Percentiles rank a stretch among this genome's conserved stretches.
phyloP scores from a whole-genome alignment of 2,329 filamentous ascomycete species.

The Apiospora phragmitis region DNA sequence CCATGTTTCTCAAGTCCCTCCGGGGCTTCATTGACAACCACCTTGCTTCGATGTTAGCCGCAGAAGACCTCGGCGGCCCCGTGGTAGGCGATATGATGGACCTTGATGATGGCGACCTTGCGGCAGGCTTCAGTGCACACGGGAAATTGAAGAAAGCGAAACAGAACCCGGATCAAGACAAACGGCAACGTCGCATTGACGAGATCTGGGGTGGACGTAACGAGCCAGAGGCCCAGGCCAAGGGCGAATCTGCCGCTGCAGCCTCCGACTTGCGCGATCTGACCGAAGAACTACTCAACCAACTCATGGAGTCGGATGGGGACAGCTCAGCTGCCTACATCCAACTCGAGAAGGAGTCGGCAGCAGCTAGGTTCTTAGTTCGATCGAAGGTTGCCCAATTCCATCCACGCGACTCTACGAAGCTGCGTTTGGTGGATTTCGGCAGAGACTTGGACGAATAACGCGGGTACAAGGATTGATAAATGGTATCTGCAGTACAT shows the following conservation, averaged over 20 bases:
- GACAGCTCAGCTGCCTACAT: slow-evolving; percentile 60
- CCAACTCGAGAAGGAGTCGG: slow-evolving; percentile 58
- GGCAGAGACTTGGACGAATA: slow-evolving; percentile 61
- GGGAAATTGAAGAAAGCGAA: slow-evolving; percentile 56
- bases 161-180: slow-evolving; percentile 44
- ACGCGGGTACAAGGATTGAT: neutral
- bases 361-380: slow-evolving; percentile 63
- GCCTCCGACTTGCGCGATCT: slow-evolving; percentile 59
- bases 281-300: slow-evolving; percentile 61
- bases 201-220: slow-evolving; percentile 57
- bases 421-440: slow-evolving; percentile 62
- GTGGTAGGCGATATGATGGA: slow-evolving; percentile 75
- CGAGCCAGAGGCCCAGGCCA: slow-evolving; percentile 26
- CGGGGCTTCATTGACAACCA: slow-evolving; percentile 70
- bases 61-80: slow-evolving; percentile 80
- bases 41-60: slow-evolving; percentile 74
- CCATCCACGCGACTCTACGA: slow-evolving; percentile 62
- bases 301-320: slow-evolving; percentile 53
- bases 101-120: slow-evolving; percentile 59
- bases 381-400: slow-evolving; percentile 67
- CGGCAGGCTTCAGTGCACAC: slow-evolving; percentile 60
- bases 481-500: neutral
- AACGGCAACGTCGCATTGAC: slow-evolving; percentile 61
- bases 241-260: slow-evolving; percentile 48
- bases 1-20: slow-evolving; percentile 62